Evolutionary conservation across 768 basidiomycete genomes (phyloP), one percentile per base, ranked within the genome.

Genomic region (Clavaria fumosa): DNA sequence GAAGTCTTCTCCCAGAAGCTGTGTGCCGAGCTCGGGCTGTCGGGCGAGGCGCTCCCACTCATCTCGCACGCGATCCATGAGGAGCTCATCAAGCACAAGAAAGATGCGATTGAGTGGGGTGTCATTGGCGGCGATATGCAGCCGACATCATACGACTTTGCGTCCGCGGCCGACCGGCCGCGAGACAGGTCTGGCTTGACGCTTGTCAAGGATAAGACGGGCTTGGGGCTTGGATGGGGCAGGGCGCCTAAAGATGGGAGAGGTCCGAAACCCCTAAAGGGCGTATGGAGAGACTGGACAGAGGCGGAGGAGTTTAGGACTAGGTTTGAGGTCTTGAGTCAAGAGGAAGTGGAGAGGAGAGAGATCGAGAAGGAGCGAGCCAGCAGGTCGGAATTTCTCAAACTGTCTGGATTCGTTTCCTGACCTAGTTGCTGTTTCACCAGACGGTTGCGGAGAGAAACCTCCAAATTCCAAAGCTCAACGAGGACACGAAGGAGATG

Each of bases 251-350:
- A 69, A 45, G 79, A 79, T 41, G 81, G 78, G 12, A 61, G 77
- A 20, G 91, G 88, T 2, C 82, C 88, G 5, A 86, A 82, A 56
- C 62, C 69, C 21, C 58, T 96, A 34, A 72, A 72, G 55, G 83
- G 90, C 40, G 81, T 91, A 2, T 97, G 93, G 93, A 62, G 90
- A 31, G 93, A 96, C 53, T 97, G 90, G 89, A 69, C 67, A 23
- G 93, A 95, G 53, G 75, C 81, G 23, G 84, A 84, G 51, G 86
- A 91, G 54, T 95, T 85, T 55, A 69, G 72, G 45, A 96, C 95
- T 26, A 66, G 75, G 35, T 79, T 95, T 54, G 78, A 95, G 56
- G 78, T 84, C 45, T 53, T 97, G 45, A 85, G 66, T 3, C 70
- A 77, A 14, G 95, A 96, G 57, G 95, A 99, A 54, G 77, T 96